Percentiles rank a stretch among this genome's conserved stretches.
Conservation (phyloP, 139 green algal genomes). For the Chlorella sp. region DNA sequence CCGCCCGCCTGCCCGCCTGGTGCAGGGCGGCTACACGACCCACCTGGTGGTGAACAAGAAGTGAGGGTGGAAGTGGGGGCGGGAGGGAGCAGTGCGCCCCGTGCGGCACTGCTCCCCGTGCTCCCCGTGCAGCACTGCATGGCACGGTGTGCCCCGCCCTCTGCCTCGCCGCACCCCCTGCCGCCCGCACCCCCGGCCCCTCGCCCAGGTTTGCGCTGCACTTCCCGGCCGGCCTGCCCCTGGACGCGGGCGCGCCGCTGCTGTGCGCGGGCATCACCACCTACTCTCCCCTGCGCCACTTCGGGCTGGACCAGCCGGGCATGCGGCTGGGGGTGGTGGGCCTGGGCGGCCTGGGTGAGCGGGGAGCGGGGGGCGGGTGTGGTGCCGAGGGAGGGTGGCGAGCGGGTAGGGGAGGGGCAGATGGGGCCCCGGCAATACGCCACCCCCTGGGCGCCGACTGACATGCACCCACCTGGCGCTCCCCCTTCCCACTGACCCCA, state of each 20-base stretch:
- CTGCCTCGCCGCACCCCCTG: background rate
- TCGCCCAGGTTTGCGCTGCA: conserved; percentile 45
- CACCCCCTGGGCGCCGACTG: no score
- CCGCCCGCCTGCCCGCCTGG: no score
- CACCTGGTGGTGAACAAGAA: conserved; percentile 60
- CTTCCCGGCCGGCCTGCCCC: conserved; percentile 62
- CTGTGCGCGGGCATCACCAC: conserved; percentile 85
- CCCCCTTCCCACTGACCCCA: no score
- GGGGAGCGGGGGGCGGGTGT: no score
- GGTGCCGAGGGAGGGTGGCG: no score
- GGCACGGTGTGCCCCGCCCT: background rate
- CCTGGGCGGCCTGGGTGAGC: no score
- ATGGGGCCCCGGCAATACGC: no score
- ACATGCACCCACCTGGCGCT: no score
- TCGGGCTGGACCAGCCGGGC: conserved; percentile 77
- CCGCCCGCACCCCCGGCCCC: background rate
- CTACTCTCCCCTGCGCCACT: conserved; percentile 68
- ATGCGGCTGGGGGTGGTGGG: conserved; percentile 74
- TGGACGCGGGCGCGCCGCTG: conserved; percentile 70
- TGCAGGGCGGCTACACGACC: conserved; percentile 81
- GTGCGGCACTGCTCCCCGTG: no score
- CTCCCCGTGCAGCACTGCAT: no score
- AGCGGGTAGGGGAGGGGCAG: no score
- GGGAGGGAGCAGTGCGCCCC: no score
- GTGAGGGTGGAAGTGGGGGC: conserved; percentile 23